phyloP scores from a whole-genome alignment of 129 eudicot species.

The Artemisia tridentata region DNA sequence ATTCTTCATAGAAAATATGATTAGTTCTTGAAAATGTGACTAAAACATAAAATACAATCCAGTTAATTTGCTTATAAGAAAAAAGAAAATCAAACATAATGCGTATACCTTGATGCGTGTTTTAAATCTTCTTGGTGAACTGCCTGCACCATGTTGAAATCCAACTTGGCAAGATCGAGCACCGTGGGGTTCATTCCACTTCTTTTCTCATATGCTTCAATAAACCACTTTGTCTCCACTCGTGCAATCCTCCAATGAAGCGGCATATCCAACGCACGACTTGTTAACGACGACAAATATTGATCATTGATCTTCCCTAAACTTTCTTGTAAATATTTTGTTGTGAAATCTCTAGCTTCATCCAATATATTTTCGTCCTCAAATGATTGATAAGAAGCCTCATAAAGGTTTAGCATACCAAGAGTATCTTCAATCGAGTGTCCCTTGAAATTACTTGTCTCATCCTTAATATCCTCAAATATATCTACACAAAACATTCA shows the following conservation, averaged over 20 bases:
- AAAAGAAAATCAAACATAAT: too few species aligned
- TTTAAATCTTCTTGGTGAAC: constrained; percentile 44
- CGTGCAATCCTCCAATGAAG: constrained; percentile 39
- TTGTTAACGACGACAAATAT: constrained; percentile 12
- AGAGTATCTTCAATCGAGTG: constrained; percentile 12
- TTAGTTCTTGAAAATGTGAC: too few species aligned
- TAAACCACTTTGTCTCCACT: constrained; percentile 39
- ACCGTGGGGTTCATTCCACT: constrained; percentile 23
- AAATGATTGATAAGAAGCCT: constrained; percentile 37
- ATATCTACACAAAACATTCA: too few species aligned
- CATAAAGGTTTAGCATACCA: constrained; percentile 42
- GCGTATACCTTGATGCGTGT: constrained; percentile 29
- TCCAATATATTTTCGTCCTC: constrained; percentile 41
- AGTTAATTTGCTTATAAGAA: neutral
- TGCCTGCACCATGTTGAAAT: constrained; percentile 49
- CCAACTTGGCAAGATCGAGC: constrained; percentile 42
- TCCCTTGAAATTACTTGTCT: too few species aligned
- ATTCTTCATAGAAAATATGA: too few species aligned
- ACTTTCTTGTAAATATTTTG: constrained; percentile 14
- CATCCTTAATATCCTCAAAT: too few species aligned
- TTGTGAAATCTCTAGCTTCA: constrained; percentile 33
- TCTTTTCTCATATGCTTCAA: constrained; percentile 33
- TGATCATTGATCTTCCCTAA: constrained; percentile 1
- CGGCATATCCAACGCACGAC: constrained; percentile 50
- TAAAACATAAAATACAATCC: too few species aligned